These are phyloP conservation scores for Penicillium sp. DNA, from an alignment of 2,329 filamentous ascomycete species.

Conservation along the genomic window DNA sequence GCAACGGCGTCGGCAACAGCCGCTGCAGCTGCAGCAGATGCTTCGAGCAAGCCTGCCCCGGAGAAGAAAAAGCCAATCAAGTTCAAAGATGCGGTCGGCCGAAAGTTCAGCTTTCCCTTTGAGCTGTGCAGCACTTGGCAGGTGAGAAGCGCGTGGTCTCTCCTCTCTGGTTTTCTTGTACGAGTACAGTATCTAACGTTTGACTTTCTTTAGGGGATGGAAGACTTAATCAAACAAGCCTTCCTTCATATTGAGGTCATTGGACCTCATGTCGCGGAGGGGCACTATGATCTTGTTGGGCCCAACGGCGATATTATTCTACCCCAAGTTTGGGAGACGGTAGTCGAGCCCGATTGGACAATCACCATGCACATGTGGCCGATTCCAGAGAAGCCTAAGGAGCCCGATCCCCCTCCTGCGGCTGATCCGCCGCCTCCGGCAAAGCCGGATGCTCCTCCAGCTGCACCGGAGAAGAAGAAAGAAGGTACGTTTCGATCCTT, in stretches of 20 bases:
- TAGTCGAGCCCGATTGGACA: slow-evolving; percentile 73
- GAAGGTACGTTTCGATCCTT: slow-evolving; percentile 28
- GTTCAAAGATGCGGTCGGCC: slow-evolving; percentile 86
- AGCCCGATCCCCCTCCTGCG: slow-evolving; percentile 36
- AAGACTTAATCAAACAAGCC: slow-evolving; percentile 79
- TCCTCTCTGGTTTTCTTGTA: background rate
- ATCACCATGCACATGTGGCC: slow-evolving; percentile 69
- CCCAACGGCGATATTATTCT: slow-evolving; percentile 81
- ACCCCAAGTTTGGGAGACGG: slow-evolving; percentile 76
- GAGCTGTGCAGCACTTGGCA: slow-evolving; percentile 79
- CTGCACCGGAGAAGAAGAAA: slow-evolving; percentile 31
- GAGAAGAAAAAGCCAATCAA: slow-evolving; percentile 70
- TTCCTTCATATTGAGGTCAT: slow-evolving; percentile 76
- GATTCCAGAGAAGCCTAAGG: slow-evolving; percentile 52
- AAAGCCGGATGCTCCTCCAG: slow-evolving; percentile 17
- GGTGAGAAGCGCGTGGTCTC: slow-evolving; percentile 52
- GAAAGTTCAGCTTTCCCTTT: slow-evolving; percentile 91
- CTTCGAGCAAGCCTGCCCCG: slow-evolving; percentile 45
- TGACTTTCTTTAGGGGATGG: slow-evolving; percentile 65
- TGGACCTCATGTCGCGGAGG: slow-evolving; percentile 71
- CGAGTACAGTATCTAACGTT: slow-evolving; percentile 1
- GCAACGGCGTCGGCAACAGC: slow-evolving; percentile 31
- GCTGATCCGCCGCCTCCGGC: slow-evolving; percentile 20
- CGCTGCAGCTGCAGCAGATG: slow-evolving; percentile 36
- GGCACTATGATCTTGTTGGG: slow-evolving; percentile 76